A percentile compares a stretch with the other conserved stretches of the same genome.
Conservation (phyloP, 2,329 filamentous ascomycete species). For the Rugonectria rugulosa region DNA sequence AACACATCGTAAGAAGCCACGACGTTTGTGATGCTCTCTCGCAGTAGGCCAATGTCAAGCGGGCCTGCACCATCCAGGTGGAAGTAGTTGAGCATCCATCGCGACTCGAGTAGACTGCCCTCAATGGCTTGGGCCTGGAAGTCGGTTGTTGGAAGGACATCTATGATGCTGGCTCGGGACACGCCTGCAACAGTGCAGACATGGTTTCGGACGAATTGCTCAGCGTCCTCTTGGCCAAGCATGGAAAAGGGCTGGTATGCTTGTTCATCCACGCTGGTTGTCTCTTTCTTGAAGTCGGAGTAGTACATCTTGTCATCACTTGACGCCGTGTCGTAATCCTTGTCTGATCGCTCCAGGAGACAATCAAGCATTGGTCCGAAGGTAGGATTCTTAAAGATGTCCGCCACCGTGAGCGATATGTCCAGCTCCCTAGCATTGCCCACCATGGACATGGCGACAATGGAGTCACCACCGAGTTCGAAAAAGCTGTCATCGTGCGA, state of each 20-base stretch:
- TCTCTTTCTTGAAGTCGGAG: constrained; percentile 4
- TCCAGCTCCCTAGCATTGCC: constrained; percentile 23
- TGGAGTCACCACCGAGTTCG: constrained; percentile 29
- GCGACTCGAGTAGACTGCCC: constrained; percentile 25
- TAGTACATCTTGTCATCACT: constrained; percentile 1
- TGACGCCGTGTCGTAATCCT: constrained; percentile 17
- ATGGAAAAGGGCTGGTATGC: constrained; percentile 20
- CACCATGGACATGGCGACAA: constrained; percentile 34
- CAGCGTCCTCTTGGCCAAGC: constrained; percentile 4
- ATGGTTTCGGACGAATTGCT: constrained; percentile 20
- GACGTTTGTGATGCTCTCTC: constrained; percentile 24
- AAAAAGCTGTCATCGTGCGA: constrained; percentile 27
- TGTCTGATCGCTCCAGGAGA: constrained; percentile 15
- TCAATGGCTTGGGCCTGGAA: constrained; percentile 27
- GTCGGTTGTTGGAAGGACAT: constrained; percentile 33
- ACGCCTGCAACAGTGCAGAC: constrained; percentile 30
- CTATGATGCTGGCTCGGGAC: constrained; percentile 31
- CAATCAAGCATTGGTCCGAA: constrained; percentile 25
- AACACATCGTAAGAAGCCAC: constrained; percentile 24
- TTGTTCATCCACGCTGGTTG: neutral
- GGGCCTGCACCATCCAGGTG: constrained; percentile 14
- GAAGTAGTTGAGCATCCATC: constrained; percentile 33
- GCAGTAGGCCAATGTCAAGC: constrained; percentile 12
- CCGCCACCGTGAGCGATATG: constrained; percentile 27
- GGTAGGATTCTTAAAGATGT: constrained; percentile 30